Base-by-base conservation (phyloP, 306 rosid genomes). In the Canavalia gladiata region DNA sequence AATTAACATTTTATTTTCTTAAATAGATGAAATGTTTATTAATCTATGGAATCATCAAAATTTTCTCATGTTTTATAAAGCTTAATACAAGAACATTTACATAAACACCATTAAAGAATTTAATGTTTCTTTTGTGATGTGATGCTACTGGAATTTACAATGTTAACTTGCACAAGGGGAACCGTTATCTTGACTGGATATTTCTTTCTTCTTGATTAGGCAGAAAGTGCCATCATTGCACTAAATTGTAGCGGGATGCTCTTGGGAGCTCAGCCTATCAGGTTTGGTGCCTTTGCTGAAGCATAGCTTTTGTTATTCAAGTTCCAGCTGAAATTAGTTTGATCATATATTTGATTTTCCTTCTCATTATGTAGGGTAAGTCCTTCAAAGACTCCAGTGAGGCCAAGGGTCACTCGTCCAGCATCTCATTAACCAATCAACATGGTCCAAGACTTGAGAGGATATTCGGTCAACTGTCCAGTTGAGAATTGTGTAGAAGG, bases 321-420 rank as follows among this genome's bases (percentile, higher is more conserved):
- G 31, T 58, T 54, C 77, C 58, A 18, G 49, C 50, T 7, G 9
- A 50, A 71, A 18, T 50, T 25, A 33, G 51, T 43, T 75, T 57
- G 57, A 31, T 78, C 29, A 8, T 65, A 13, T 68, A 13, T 68
- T 75, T 52, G 56, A 8, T 42, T 80, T 59, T 78, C 65, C 73
- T 81, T 71, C 59, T 25, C 69, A 63, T 84, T 79, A 72, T 86
- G 70, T 71, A 95, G 99, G 94, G 97, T 95, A 55, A 95, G 99
- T 86, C 99, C 99, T 33, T 95, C 99, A 8, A 95, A 95, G 94
- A 95, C 99, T 2, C 99, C 99, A 1, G 99, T 95, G 78, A 87
- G 98, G 86, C 90, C 99, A n/a, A 92, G 96, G 49, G 89, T 92
- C 68, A 28, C 90, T 67, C 98, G 91, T 25, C 92, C 98, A 4